Base-by-base conservation (phyloP, 176 grass and related monocot genomes). In the Cenchrus americanus region DNA sequence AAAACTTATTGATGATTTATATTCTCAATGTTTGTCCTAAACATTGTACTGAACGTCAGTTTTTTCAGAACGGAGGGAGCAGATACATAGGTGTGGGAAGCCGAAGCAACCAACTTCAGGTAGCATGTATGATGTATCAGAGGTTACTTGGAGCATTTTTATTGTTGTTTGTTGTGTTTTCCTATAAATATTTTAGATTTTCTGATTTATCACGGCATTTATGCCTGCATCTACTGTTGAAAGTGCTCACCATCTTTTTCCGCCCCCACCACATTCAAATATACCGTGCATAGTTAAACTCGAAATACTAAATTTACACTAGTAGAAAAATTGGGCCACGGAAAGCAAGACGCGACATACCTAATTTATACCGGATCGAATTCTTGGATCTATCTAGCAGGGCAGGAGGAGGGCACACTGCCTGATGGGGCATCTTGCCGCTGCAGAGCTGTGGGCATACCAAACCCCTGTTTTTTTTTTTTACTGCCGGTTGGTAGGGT, bases 401-500 rank as follows among this genome's bases (percentile, higher is more conserved):
- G 14, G 11, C n/a, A 24, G 42, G n/a, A n/a, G n/a, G n/a, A n/a
- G n/a, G 3, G 3, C 22, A 6, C 46, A 4, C 18, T 40, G n/a
- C 15, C 37, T 49, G 6, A 7, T 22, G 24, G 69, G 17, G 52
- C 52, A 54, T 13, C 17, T 50, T 54, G 10, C 32, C n/a, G n/a
- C n/a, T 24, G 63, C 65, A 42, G 53, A 11, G 1, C 54, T n/a
- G 53, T 32, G 18, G 44, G 24, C 11, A n/a, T 8, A 4, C 24
- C 27, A 50, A 40, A 40, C 0, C 3, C 17, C 26, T 2, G 9
- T 27, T 26, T 13, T 32, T 49, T 63, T 66, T 32, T 49, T 63
- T 66, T 66, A 75, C 85, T 75, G 60, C 49, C 30, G 69, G 61
- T 87, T 69, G 85, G 69, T 87, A 76, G 70, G 78, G 70, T 71